Evolutionary conservation across 495 filamentous ascomycete species (phyloP), one percentile per base, ranked within the genome.

Genomic region (Gamarada debralockiae): DNA sequence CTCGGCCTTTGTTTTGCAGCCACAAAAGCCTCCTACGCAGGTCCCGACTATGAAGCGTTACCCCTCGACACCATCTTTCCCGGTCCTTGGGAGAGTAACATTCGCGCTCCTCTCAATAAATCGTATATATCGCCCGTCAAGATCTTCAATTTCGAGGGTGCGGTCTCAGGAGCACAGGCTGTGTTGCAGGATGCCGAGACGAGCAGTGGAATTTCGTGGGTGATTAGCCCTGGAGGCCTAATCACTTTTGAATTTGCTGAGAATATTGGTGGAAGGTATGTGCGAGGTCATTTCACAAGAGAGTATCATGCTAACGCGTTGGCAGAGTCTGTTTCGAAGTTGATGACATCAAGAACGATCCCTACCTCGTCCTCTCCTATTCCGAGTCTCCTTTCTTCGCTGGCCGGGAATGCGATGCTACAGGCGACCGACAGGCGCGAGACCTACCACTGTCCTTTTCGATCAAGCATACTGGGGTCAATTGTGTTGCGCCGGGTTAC

Each of bases 171-270:
- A 6, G 39, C 23, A 24, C 46, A 55, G 21, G 23, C 47, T 25
- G 40, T 56, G 0, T 27, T 55, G 29, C 38, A 61, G 38, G 33
- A 55, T 52, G 50, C 49, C 7, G 53, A 60, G 21, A 20, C 33
- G 18, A 23, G 15, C 14, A 29, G 40, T 12, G 53, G 53, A 1
- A 34, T 50, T 31, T 48, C 65, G 14, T 52, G 66, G 25, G 50
- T 58, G 27, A 60, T 67, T 10, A 57, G 65, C 13, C 50, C 54
- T 48, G 67, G 68, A 5, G 67, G 65, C 8, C 38, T 63, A 20
- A 53, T 73, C 52, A 70, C 64, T 22, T 62, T 66, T 48, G 66
- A 67, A 45, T 73, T 73, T 57, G 56, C 40, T 18, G 61, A 73
- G 58, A 72, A 73, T 40, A 66, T 68, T 54, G 62, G 56, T 34